A percentile compares a stretch with the other conserved stretches of the same genome.
These are phyloP conservation scores for Suhomyces bribrorum DNA, from an alignment of 1,139 yeast genomes.

Conservation along the genomic window DNA sequence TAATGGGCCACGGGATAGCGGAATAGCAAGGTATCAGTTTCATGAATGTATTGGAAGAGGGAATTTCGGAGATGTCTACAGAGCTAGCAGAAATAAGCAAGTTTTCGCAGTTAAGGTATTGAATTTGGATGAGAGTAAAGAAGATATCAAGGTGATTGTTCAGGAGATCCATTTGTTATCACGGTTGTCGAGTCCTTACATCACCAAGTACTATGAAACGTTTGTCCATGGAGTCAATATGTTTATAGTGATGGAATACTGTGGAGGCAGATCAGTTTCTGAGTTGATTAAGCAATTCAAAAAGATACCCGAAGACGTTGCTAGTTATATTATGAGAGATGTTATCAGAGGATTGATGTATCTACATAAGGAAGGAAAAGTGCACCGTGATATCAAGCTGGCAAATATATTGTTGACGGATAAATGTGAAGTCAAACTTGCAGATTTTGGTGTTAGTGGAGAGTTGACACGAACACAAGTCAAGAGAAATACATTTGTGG, in stretches of 20 bases:
- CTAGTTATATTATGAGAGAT: conserved; percentile 59
- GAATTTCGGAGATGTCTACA: conserved; percentile 84
- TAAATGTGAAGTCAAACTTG: conserved; percentile 65
- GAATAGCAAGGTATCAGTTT: conserved; percentile 35
- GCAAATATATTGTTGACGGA: conserved; percentile 75
- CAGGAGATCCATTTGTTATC: conserved; percentile 78
- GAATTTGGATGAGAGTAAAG: conserved; percentile 71
- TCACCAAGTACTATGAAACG: conserved; percentile 67
- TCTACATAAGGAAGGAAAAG: conserved; percentile 67
- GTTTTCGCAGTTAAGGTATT: conserved; percentile 79
- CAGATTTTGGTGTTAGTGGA: conserved; percentile 88
- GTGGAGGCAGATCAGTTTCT: conserved; percentile 90
- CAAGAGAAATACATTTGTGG: conserved; percentile 74
- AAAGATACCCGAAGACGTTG: conserved; percentile 56
- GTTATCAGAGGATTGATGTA: conserved; percentile 68
- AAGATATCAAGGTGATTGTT: conserved; percentile 65
- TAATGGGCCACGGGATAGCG: background rate
- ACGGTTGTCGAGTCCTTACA: conserved; percentile 59
- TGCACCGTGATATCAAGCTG: conserved; percentile 85
- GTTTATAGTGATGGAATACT: conserved; percentile 91
- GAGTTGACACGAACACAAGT: conserved; percentile 64
- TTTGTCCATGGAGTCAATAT: conserved; percentile 62
- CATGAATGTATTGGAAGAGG: conserved; percentile 76
- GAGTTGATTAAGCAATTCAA: conserved; percentile 50
- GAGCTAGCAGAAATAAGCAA: conserved; percentile 46